Evolutionary conservation across 177 flowering plant species (phyloP).

Genomic region (Vitis hybrid): DNA sequence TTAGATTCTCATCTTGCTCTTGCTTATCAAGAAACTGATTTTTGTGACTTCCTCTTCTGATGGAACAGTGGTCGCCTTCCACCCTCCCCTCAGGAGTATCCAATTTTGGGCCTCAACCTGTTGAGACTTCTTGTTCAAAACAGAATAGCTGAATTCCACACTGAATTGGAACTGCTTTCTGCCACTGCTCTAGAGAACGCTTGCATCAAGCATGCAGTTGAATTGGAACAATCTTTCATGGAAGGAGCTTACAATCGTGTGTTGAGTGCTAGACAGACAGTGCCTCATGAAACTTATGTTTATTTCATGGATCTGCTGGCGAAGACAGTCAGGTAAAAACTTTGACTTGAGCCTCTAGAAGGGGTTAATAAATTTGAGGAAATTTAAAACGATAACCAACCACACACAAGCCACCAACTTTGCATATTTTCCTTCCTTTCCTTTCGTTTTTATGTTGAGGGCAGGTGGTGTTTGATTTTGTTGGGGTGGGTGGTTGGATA

Average conservation of each 20-base stretch:
- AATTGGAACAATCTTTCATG: conserved; percentile 98
- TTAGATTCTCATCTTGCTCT: background rate
- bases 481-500: no score
- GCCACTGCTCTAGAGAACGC: conserved; percentile 76
- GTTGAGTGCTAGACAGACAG: conserved; percentile 83
- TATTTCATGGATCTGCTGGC: conserved; percentile 96
- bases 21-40: background rate
- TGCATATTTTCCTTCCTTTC: no score
- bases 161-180: conserved; percentile 87
- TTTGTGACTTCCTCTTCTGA: conserved; percentile 14
- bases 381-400: background rate
- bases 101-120: conserved; percentile 90
- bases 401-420: background rate
- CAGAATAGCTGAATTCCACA: conserved; percentile 98
- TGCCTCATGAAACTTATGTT: conserved; percentile 88
- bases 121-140: conserved; percentile 96
- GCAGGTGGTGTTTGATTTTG: no score
- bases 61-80: conserved; percentile 71
- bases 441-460: no score
- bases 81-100: conserved; percentile 81
- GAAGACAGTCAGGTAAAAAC: conserved; percentile 83
- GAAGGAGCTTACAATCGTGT: conserved; percentile 99
- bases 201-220: conserved; percentile 95
- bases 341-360: background rate
- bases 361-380: background rate